Conservation (phyloP, 1,284 basidiomycete genomes). For the Phellopilus nigrolimitatus region DNA sequence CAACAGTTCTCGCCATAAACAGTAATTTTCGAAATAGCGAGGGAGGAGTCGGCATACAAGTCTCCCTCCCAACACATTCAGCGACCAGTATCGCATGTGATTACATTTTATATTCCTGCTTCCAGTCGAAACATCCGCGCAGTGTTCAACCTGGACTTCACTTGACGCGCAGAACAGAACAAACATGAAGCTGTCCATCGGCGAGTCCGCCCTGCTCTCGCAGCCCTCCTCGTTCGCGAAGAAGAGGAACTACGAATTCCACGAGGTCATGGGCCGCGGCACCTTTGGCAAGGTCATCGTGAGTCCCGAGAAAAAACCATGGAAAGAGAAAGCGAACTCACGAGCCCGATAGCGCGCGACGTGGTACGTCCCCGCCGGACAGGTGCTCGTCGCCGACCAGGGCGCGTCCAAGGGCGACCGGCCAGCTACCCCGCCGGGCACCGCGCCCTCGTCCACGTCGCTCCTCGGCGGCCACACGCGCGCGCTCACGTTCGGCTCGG, state of each 20-base stretch:
- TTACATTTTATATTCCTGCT: no score
- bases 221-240: constrained; percentile 82
- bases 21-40: no score
- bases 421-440: constrained; percentile 19
- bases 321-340: not conserved
- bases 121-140: no score
- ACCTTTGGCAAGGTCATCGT: constrained; percentile 87
- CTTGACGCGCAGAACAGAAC: no score
- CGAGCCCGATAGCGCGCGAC: constrained; percentile 47
- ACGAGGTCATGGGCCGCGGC: constrained; percentile 71
- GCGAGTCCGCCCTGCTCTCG: constrained; percentile 50
- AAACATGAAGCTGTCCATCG: constrained; percentile 33
- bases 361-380: constrained; percentile 65
- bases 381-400: constrained; percentile 48
- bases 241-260: constrained; percentile 76
- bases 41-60: no score
- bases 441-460: constrained; percentile 11
- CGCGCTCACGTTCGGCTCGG: not conserved
- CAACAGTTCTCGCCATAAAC: no score
- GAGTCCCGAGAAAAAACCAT: constrained; percentile 27
- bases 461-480: constrained; percentile 21
- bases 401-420: constrained; percentile 41
- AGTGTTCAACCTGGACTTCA: no score
- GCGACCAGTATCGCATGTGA: no score
- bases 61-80: no score